Base-by-base conservation (phyloP, 2,329 filamentous ascomycete genomes). In the Hypoxylon sp. region DNA sequence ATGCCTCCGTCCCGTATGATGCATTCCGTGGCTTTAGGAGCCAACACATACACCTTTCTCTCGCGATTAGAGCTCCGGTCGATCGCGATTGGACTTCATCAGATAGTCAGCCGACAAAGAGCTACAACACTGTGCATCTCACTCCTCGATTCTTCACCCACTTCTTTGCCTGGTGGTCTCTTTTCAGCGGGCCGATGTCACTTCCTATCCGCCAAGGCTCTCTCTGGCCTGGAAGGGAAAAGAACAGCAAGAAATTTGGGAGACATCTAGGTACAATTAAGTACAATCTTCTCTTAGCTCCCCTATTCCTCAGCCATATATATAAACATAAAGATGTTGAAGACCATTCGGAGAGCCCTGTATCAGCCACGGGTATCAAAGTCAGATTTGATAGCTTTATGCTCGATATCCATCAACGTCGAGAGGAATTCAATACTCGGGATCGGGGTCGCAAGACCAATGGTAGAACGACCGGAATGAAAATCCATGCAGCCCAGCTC, bases 261-360 rank as follows among this genome's bases (percentile, higher is more conserved):
- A 89, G 96, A 53, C 97, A 99, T 80, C 83, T 99, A 68, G 95
- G 94, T n/a, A 99, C 97, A 7, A 94, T 99, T 84, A 99, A 99
- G 83, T 98, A 98, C 82, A 98, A 95, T 69, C 82, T 99, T 21
- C 86, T 98, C 2, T 84, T 99, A 14, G 97, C 96, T 1, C 96
- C 96, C 0, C 82, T 99, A 1, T 99, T 97, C 79, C 88, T 99
- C 69, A 97, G 94, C 73, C 96, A 99, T 75, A 94, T 99, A 32
- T 99, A 99, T 83, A 98, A 98, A 79, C 96, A 99, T 82, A 98
- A 98, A 78, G 96, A 99, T 75, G 89, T 89, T 0, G 95, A 98
- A 76, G 94, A 97, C 66, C 92, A 93, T 75, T 86, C 88, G 0
- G 91, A 94, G 68, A 85, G 82, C 57, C 86, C 91, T 0, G 93